phyloP scores from a whole-genome alignment of 352 stramenopile species.

The Globisporangium apiculatum region DNA sequence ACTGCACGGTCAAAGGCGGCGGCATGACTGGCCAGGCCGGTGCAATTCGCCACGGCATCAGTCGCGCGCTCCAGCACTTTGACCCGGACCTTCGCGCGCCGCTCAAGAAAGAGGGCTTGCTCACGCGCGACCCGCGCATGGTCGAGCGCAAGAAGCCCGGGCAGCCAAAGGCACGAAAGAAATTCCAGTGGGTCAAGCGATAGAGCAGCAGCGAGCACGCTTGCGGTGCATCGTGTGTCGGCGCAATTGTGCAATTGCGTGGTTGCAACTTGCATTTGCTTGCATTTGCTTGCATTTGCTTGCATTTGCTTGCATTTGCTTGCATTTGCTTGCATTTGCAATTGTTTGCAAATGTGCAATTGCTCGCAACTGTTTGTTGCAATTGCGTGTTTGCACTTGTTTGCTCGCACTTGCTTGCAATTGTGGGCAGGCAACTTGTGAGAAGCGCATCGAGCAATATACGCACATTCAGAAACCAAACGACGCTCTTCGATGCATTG shows the following conservation, averaged over 20 bases:
- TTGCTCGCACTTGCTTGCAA: not conserved
- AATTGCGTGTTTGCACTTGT: not conserved
- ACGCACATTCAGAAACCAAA: too few species aligned
- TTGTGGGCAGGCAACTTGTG: not conserved
- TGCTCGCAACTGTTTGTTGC: not conserved
- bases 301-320: too few species aligned
- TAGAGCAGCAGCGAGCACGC: constrained; percentile 41
- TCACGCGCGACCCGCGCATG: constrained; percentile 93
- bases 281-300: too few species aligned
- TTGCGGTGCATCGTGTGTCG: not conserved
- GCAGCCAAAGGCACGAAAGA: constrained; percentile 94
- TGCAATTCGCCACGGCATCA: constrained; percentile 91
- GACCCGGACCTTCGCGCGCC: constrained; percentile 88
- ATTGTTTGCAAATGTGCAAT: not conserved
- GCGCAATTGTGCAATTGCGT: not conserved
- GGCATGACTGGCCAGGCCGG: constrained; percentile 92
- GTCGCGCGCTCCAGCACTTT: constrained; percentile 91
- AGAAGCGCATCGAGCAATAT: too few species aligned
- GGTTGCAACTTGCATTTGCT: not conserved
- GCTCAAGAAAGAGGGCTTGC: constrained; percentile 90
- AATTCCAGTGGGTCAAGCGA: constrained; percentile 98
- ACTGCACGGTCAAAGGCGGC: constrained; percentile 88
- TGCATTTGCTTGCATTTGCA: not conserved
- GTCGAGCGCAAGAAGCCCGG: constrained; percentile 97
- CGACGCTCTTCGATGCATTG: too few species aligned